A percentile compares a stretch with the other conserved stretches of the same genome.
phyloP scores from a whole-genome alignment of 345 rosid species.

The Melaleuca quinquenervia region DNA sequence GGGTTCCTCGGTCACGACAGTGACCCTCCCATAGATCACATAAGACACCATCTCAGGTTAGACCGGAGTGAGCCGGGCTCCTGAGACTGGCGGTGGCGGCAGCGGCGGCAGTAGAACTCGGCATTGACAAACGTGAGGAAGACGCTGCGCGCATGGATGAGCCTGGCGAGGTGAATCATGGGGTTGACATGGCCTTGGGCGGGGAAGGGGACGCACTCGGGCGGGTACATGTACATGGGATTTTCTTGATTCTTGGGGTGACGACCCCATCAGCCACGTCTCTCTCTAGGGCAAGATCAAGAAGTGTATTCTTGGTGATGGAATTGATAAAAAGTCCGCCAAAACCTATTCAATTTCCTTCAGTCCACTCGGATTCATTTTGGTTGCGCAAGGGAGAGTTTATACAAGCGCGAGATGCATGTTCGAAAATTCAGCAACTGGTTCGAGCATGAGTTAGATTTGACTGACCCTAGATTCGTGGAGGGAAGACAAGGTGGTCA shows the following conservation, averaged over 20 bases:
- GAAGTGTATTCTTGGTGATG: too few relatives aligned
- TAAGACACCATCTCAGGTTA: slow-evolving; percentile 2
- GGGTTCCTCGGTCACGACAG: slow-evolving; percentile 3
- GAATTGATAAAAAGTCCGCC: background rate
- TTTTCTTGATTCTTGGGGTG: too few relatives aligned
- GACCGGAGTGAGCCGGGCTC: background rate
- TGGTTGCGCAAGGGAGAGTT: background rate
- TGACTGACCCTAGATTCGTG: too few relatives aligned
- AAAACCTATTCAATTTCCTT: background rate
- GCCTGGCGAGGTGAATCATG: too few relatives aligned
- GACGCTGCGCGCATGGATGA: slow-evolving; percentile 11
- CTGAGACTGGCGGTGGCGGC: slow-evolving; percentile 1
- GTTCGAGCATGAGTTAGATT: too few relatives aligned
- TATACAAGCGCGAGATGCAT: background rate
- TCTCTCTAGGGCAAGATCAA: too few relatives aligned
- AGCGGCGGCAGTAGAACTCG: slow-evolving; percentile 6
- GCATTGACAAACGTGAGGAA: slow-evolving; percentile 27
- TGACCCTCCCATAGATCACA: slow-evolving; percentile 9
- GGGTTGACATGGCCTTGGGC: background rate
- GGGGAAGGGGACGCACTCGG: too few relatives aligned
- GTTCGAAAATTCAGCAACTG: too few relatives aligned
- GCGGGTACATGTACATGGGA: too few relatives aligned
- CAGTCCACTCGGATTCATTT: background rate
- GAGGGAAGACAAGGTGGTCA: background rate
- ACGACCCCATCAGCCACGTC: too few relatives aligned